A percentile compares a stretch with the other conserved stretches of the same genome.
These are phyloP conservation scores for Malania oleifera DNA, from an alignment of 164 flowering plant genomes.

Conservation along the genomic window DNA sequence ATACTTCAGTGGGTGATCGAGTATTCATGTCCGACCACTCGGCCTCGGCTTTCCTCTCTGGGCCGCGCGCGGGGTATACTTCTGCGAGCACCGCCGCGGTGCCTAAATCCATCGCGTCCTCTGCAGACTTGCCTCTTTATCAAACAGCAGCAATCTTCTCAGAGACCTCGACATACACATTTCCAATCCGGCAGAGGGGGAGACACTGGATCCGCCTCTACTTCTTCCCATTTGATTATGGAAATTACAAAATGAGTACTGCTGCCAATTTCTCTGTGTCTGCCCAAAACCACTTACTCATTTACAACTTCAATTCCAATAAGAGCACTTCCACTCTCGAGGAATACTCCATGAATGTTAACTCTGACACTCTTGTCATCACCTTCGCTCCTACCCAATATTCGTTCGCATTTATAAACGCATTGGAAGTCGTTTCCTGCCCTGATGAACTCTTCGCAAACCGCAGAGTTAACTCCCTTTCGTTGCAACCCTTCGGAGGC, in stretches of 20 bases:
- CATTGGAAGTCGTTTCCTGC: slow-evolving; percentile 71
- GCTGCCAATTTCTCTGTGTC: slow-evolving; percentile 56
- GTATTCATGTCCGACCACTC: slow-evolving; percentile 48
- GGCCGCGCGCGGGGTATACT: slow-evolving; percentile 33
- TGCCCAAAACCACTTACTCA: slow-evolving; percentile 35
- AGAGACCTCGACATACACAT: slow-evolving; percentile 37
- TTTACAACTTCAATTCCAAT: slow-evolving; percentile 35
- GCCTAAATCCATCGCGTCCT: no score
- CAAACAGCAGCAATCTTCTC: slow-evolving; percentile 58
- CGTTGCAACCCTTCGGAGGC: slow-evolving; percentile 27
- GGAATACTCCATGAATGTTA: slow-evolving; percentile 54
- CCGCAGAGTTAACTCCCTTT: slow-evolving; percentile 24
- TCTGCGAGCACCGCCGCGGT: slow-evolving; percentile 27
- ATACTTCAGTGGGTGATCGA: slow-evolving; percentile 36
- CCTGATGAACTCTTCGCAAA: slow-evolving; percentile 53
- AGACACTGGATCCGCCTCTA: slow-evolving; percentile 78
- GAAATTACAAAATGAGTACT: slow-evolving; percentile 33
- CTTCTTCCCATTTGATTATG: slow-evolving; percentile 52
- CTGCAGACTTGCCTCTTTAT: slow-evolving; percentile 37
- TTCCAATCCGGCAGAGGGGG: slow-evolving; percentile 36
- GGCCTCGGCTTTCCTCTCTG: slow-evolving; percentile 35
- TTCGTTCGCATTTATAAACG: slow-evolving; percentile 74
- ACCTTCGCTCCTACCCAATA: slow-evolving; percentile 43
- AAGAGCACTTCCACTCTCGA: slow-evolving; percentile 19
- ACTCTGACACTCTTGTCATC: slow-evolving; percentile 36